Base-by-base conservation (phyloP, 441 rosid genomes). In the Jatropha multifida region DNA sequence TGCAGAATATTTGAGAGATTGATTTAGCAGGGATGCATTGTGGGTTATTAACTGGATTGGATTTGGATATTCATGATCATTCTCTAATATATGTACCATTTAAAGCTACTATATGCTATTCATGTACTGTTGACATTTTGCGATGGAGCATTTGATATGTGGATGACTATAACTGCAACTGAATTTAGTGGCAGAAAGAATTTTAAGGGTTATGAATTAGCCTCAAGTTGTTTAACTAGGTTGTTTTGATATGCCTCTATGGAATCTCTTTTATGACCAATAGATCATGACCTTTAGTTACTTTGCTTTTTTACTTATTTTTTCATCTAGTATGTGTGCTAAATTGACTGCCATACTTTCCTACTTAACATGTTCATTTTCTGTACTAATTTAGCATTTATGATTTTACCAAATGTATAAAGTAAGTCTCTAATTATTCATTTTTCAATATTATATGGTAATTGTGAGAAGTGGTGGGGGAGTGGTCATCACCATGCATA, bases 271-370 rank as follows among this genome's bases (percentile, higher is more conserved):
- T 23, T 4, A 1, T 7, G 66, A 20, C 26, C 5, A 44, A 13
- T 15, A 4, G 41, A 14, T 26, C 11, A 52, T 23, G 15, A 65
- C 8, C 38, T 44, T 59, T 0, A 11, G 18, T 12, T 3, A n/a
- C 40, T 59, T 68, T 10, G 52, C 64, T 37, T 70, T 70, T 58
- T 71, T 13, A n/a, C 10, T 70, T 55, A n/a, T 18, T 14, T 51
- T 70, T 58, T 12, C 12, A 42, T 20, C 9, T 55, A 9, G 42
- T 38, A 10, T 41, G 1, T n/a, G n/a, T 32, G 32, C 32, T 32
- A 32, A 32, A 62, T 9, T 52, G 18, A n/a, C 20, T 32, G 0
- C 5, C 56, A 6, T 67, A 1, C 9, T 13, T n/a, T 48, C 62
- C 40, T 58, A 14, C 10, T 41, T 40, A 23, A 48, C 12, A 44